Evolutionary conservation across 208 protist species (phyloP).

Genomic region (Wallacemonas sp.): DNA sequence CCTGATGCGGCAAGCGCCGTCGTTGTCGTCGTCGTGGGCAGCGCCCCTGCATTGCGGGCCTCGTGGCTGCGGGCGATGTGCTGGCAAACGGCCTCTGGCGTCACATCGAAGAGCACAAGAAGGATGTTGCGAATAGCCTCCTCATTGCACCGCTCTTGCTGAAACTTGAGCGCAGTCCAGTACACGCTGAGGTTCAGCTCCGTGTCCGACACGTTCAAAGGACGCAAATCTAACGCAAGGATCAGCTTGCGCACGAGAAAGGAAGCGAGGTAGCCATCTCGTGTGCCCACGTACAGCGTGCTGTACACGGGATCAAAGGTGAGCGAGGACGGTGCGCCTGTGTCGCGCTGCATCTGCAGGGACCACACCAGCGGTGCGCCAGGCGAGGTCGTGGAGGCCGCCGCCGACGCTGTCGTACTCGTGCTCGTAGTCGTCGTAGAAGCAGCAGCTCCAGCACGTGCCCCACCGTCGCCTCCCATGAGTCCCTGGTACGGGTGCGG

Average conservation of each 20-base stretch:
- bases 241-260: slow-evolving; percentile 74
- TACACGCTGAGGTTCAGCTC: slow-evolving; percentile 33
- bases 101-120: slow-evolving; percentile 46
- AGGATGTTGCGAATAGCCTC: slow-evolving; percentile 44
- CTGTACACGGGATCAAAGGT: slow-evolving; percentile 62
- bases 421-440: no score
- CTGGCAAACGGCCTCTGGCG: slow-evolving; percentile 24
- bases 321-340: slow-evolving; percentile 43
- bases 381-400: neutral
- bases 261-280: slow-evolving; percentile 62
- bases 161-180: slow-evolving; percentile 29
- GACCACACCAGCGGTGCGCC: slow-evolving; percentile 30
- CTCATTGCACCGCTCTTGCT: slow-evolving; percentile 27
- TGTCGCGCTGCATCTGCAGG: slow-evolving; percentile 19
- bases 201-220: slow-evolving; percentile 31
- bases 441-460: no score
- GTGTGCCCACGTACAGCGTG: slow-evolving; percentile 72
- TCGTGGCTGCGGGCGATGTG: slow-evolving; percentile 13
- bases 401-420: neutral
- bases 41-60: no score
- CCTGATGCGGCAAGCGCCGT: no score
- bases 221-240: slow-evolving; percentile 56
- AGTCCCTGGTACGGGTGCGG: no score
- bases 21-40: neutral
- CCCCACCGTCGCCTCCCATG: no score